phyloP scores from a whole-genome alignment of 2,329 filamentous ascomycete species.

The Penicillium sp. region DNA sequence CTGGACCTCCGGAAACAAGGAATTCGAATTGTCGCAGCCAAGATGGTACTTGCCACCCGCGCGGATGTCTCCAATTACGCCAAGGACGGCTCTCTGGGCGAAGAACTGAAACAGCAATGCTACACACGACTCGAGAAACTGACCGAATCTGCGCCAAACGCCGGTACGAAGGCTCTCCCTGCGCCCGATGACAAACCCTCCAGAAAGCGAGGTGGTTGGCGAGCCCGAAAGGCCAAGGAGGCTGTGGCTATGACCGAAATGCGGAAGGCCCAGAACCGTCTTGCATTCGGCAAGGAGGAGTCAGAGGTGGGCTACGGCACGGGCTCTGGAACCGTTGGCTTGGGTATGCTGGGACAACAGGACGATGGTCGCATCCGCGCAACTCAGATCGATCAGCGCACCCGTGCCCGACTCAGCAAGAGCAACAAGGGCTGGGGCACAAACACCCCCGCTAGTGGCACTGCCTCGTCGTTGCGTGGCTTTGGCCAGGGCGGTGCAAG shows the following conservation, averaged over 20 bases:
- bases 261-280: conserved; percentile 90
- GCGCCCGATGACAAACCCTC: conserved; percentile 94
- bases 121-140: conserved; percentile 87
- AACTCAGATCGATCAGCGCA: conserved; percentile 88
- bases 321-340: conserved; percentile 78
- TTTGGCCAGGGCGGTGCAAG: conserved; percentile 66
- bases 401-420: conserved; percentile 86
- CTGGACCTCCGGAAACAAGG: conserved; percentile 87
- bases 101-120: conserved; percentile 78
- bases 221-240: conserved; percentile 92
- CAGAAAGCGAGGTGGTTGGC: conserved; percentile 84
- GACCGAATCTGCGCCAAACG: conserved; percentile 86
- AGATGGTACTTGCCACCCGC: conserved; percentile 88
- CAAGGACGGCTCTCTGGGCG: conserved; percentile 77
- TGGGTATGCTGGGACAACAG: conserved; percentile 91
- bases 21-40: conserved; percentile 90
- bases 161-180: conserved; percentile 80
- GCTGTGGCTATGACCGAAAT: conserved; percentile 96
- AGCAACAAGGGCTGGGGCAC: conserved; percentile 95
- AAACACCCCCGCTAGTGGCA: conserved; percentile 57
- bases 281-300: conserved; percentile 95
- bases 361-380: conserved; percentile 87
- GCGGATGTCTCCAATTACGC: conserved; percentile 83
- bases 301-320: conserved; percentile 87
- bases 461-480: conserved; percentile 77